Percentiles rank a stretch among this genome's conserved stretches.
Evolutionary conservation across 495 filamentous ascomycete genomes (phyloP).

Genomic region (Talaromyces wortmannii): DNA sequence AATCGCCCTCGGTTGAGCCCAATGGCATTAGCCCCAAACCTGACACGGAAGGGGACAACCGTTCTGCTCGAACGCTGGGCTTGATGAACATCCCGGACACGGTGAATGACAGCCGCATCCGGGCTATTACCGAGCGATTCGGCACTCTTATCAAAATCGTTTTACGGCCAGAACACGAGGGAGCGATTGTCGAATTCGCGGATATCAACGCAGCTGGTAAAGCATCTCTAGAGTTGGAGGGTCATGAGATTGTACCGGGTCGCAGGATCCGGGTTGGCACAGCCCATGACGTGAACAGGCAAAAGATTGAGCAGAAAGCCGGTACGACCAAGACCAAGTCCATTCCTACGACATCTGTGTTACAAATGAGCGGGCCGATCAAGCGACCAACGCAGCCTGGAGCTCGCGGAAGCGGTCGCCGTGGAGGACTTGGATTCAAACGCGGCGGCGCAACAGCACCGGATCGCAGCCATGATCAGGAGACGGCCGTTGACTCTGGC

Average conservation of each 20-base stretch:
- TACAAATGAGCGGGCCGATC: conserved; percentile 46
- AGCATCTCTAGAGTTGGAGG: conserved; percentile 67
- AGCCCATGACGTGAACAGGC: conserved; percentile 51
- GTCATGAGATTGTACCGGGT: conserved; percentile 58
- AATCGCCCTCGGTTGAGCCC: conserved; percentile 29
- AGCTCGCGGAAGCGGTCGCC: conserved; percentile 35
- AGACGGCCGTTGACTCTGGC: conserved; percentile 10
- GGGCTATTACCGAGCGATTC: conserved; percentile 52
- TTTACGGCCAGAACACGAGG: conserved; percentile 66
- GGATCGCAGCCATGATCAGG: conserved; percentile 24
- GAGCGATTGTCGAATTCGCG: conserved; percentile 80
- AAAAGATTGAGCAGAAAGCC: conserved; percentile 49
- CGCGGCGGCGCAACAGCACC: conserved; percentile 36
- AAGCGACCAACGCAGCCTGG: conserved; percentile 51
- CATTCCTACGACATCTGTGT: conserved; percentile 36
- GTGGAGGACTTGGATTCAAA: conserved; percentile 50
- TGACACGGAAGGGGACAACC: conserved; percentile 21
- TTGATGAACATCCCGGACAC: conserved; percentile 60
- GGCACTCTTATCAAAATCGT: conserved; percentile 48
- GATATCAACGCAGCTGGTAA: conserved; percentile 65
- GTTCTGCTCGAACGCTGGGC: conserved; percentile 45
- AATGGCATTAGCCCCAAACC: conserved; percentile 16
- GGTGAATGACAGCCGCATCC: conserved; percentile 56
- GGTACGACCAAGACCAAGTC: conserved; percentile 33
- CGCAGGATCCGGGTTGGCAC: conserved; percentile 62